Percentiles rank a stretch among this genome's conserved stretches.
Evolutionary conservation across 345 rosid genomes (phyloP).

Genomic region (Erysimum cheiranthoides): DNA sequence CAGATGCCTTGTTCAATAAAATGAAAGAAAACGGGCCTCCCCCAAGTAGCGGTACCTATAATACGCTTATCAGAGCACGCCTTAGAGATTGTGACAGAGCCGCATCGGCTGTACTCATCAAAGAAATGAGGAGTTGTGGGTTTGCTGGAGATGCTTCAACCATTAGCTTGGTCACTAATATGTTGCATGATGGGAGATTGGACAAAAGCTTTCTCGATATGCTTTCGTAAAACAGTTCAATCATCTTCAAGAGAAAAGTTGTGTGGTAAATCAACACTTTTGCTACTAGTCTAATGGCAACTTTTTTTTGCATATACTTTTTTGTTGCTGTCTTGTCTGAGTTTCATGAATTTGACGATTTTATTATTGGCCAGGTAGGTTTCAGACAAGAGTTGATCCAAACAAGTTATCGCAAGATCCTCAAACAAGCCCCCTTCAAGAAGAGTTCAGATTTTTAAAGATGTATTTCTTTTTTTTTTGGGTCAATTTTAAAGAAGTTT

Average conservation of each 20-base stretch:
- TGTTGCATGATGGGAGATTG: not conserved
- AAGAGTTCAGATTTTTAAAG: not conserved
- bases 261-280: not conserved
- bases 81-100: not conserved
- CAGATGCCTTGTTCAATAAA: too few species aligned
- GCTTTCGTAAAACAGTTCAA: not conserved
- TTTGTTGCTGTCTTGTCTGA: not conserved
- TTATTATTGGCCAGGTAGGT: not conserved
- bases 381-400: not conserved
- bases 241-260: not conserved
- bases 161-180: not conserved
- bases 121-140: not conserved
- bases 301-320: not conserved
- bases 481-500: too few species aligned
- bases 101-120: not conserved
- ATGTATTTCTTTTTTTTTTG: too few species aligned
- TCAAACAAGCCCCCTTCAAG: not conserved
- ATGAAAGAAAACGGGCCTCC: too few species aligned
- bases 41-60: too few species aligned
- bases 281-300: not conserved
- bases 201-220: not conserved
- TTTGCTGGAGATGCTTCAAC: constrained; percentile 4
- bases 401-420: not conserved
- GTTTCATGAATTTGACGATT: not conserved
- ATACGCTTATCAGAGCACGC: not conserved